Base-by-base conservation (phyloP, 1,284 basidiomycete genomes). In the Stygiomarasmius scandens region DNA sequence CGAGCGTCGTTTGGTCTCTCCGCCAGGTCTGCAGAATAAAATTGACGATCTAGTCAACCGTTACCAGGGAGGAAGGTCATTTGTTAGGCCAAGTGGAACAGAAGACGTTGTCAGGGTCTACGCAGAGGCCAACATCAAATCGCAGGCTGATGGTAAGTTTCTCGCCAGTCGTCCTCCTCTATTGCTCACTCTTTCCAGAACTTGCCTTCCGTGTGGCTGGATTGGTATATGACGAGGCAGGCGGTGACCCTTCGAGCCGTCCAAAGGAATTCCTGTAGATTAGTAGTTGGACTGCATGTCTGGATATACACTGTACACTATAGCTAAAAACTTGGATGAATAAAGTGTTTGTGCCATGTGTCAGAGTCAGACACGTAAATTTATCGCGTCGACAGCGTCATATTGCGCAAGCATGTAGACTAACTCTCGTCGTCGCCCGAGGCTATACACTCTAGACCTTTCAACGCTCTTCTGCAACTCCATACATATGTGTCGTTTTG, bases 41-140 rank as follows among this genome's bases (percentile, higher is more conserved):
- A 89, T 99, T 48, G 92, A 99, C 63, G 90, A 91, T 49, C 80
- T 95, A 27, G 90, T 95, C 25, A 78, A 80, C 54, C 88, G 89
- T 68, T 93, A 91, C 68, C 88, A 92, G 55, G 87, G 87, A 32
- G 97, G 96, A 0, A 84, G 97, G 49, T 86, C 91, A 24, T 99
- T 99, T 71, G 96, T 99, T 12, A 77, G 97, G 58, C 97, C 97
- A 1, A 97, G 95, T 73, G 97, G 97, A 11, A 99, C 97, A 19
- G 97, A 99, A 72, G 96, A 99, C 70, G 96, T 97, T 46, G 97
- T 99, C 11, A 84, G 97, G 61, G 96, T 99, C 8, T 99, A 99
- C 70, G 97, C 96, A 0, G 97, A 99, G 74, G 95, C 96, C 1
- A 81, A 79, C 41, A 79, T 86, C 44, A 83, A 83, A 55, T 74